These are phyloP conservation scores for Pseudocercospora fijiensis DNA, from an alignment of 2,329 filamentous ascomycete genomes.

Conservation along the genomic window DNA sequence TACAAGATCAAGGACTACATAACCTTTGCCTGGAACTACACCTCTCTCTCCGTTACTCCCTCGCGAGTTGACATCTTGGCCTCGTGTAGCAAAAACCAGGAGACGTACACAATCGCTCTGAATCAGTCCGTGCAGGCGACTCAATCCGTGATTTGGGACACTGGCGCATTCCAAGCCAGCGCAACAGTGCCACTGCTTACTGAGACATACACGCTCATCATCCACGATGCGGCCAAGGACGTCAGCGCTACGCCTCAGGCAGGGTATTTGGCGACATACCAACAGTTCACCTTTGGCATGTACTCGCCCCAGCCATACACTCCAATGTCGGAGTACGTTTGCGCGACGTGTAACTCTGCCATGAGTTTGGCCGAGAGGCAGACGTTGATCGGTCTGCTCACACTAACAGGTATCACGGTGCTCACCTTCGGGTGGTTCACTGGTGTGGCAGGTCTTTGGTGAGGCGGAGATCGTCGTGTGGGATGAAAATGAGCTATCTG, in stretches of 20 bases:
- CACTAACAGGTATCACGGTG: slow-evolving; percentile 57
- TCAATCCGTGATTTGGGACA: slow-evolving; percentile 61
- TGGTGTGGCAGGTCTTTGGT: slow-evolving; percentile 45
- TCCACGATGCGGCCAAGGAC: slow-evolving; percentile 59
- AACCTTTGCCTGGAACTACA: slow-evolving; percentile 70
- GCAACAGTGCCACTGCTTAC: slow-evolving; percentile 54
- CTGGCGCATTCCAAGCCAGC: slow-evolving; percentile 51
- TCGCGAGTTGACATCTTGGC: slow-evolving; percentile 62
- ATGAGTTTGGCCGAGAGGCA: slow-evolving; percentile 54
- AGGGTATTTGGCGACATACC: slow-evolving; percentile 56
- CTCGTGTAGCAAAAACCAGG: slow-evolving; percentile 58
- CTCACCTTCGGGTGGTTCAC: slow-evolving; percentile 58
- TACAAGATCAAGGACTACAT: slow-evolving; percentile 64
- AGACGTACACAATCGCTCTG: slow-evolving; percentile 60
- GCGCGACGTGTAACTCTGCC: slow-evolving; percentile 58
- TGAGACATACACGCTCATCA: slow-evolving; percentile 63
- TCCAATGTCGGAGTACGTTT: slow-evolving; percentile 46
- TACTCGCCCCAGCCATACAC: slow-evolving; percentile 57
- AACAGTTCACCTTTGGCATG: slow-evolving; percentile 61
- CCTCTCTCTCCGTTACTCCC: slow-evolving; percentile 60
- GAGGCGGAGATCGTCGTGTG: slow-evolving; percentile 8
- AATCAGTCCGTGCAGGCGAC: slow-evolving; percentile 54
- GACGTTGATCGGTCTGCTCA: slow-evolving; percentile 56
- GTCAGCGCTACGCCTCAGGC: slow-evolving; percentile 53
- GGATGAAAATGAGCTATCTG: slow-evolving; percentile 5